A percentile compares a stretch with the other conserved stretches of the same genome.
These are phyloP conservation scores for Coemansia sp. DNA, from an alignment of 192 early-diverging fungal genomes.

Conservation along the genomic window DNA sequence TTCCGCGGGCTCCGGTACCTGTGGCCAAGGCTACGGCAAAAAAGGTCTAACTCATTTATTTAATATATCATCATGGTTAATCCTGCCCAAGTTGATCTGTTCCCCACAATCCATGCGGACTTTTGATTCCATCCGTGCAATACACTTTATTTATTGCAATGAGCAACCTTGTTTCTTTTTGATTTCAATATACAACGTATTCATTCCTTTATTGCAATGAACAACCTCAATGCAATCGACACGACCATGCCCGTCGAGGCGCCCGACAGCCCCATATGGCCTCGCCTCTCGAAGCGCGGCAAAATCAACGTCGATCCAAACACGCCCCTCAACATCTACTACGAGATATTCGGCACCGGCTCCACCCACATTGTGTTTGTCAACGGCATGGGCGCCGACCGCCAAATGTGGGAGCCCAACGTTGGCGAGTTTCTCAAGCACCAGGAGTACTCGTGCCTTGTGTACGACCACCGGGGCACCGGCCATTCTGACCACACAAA, in stretches of 20 bases:
- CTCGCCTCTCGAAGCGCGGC: slow-evolving; percentile 41
- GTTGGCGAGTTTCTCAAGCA: slow-evolving; percentile 59
- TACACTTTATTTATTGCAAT: not conserved
- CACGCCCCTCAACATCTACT: slow-evolving; percentile 31
- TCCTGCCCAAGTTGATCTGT: too few relatives aligned
- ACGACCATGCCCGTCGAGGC: slow-evolving; percentile 48
- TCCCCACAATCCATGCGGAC: not conserved
- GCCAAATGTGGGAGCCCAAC: slow-evolving; percentile 54
- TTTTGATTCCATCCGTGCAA: not conserved
- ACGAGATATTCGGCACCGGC: slow-evolving; percentile 45
- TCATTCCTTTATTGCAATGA: slow-evolving; percentile 7
- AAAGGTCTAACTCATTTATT: not conserved
- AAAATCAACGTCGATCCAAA: slow-evolving; percentile 17
- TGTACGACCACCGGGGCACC: slow-evolving; percentile 83
- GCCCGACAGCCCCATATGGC: slow-evolving; percentile 41
- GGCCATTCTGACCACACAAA: slow-evolving; percentile 51
- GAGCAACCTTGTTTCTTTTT: not conserved
- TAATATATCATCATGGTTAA: not conserved
- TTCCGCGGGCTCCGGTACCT: slow-evolving; percentile 26
- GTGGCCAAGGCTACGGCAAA: not conserved
- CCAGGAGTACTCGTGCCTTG: slow-evolving; percentile 62
- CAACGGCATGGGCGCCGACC: slow-evolving; percentile 51
- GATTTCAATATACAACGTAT: not conserved
- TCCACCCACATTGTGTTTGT: slow-evolving; percentile 32
- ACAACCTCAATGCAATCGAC: slow-evolving; percentile 29